A percentile compares a stretch with the other conserved stretches of the same genome.
Conservation (phyloP, 2,329 filamentous ascomycete species). For the Sarocladiaceae sp. region DNA sequence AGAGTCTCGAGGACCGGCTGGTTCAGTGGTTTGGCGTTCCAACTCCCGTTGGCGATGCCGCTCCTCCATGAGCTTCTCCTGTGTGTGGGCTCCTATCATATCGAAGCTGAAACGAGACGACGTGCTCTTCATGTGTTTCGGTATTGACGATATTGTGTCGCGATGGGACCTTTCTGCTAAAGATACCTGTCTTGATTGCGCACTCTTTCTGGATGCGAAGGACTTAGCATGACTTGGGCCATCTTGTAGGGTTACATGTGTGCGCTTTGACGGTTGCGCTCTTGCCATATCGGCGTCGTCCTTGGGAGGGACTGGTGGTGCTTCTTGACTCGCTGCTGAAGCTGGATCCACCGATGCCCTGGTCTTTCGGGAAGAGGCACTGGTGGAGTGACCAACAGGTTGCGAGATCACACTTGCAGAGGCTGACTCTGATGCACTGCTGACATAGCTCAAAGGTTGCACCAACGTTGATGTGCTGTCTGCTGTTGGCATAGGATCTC, state of each 20-base stretch:
- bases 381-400: constrained; percentile 21
- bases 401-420: constrained; percentile 23
- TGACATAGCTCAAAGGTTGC: constrained; percentile 24
- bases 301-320: constrained; percentile 36
- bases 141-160: constrained; percentile 45
- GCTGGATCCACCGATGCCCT: constrained; percentile 11
- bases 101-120: constrained; percentile 81
- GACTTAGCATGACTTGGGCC: not conserved
- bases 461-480: constrained; percentile 20
- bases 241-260: not conserved
- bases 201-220: constrained; percentile 23
- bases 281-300: constrained; percentile 22
- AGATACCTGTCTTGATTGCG: constrained; percentile 50
- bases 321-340: constrained; percentile 10
- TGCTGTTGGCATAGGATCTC: not conserved
- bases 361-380: constrained; percentile 19
- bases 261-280: constrained; percentile 10
- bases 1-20: constrained; percentile 41
- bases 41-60: constrained; percentile 64
- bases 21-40: constrained; percentile 47
- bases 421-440: constrained; percentile 26
- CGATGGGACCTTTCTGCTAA: constrained; percentile 42
- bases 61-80: constrained; percentile 68
- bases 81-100: constrained; percentile 65
- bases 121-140: constrained; percentile 68